Evolutionary conservation across 768 basidiomycete genomes (phyloP), one percentile per base, ranked within the genome.

Genomic region (Hygrophorus russula): DNA sequence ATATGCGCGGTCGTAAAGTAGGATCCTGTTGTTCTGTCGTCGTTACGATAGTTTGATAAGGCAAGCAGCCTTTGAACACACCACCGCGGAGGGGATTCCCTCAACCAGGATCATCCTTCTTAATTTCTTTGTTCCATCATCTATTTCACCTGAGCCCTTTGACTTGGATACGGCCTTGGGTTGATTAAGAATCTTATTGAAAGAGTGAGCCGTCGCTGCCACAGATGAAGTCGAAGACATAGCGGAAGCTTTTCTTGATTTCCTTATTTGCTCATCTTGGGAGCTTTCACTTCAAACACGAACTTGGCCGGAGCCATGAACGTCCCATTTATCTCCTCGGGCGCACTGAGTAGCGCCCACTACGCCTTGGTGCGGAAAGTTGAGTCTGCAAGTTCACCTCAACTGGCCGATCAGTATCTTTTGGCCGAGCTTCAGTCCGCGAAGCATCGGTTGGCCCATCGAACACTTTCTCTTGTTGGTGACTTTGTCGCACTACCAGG

Each of bases 61-160:
- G 24, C 24, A 24, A 24, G 24, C 7, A 3, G 24, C 24, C 24
- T 7, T 24, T 24, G 24, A 24, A 72, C 82, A 46, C 59, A 89
- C 91, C 33, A 70, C 66, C 35, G 73, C 63, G 11, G 84, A 84
- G 13, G 91, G 91, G 45, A 94, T 87, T 6, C 89, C 89, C 47
- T 93, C 91, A 15, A 90, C 86, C 27, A 96, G 75, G 36, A 96
- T 91, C 65, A 91, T 67, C 30, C 91, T 74, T 33, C 91, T 67
- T 44, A 96, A 65, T 61, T 88, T 87, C 65, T 85, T 90, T n/a
- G 82, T 69, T 15, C 78, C 79, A 59, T 93, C 91, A 31, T 88
- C 82, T 40, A 62, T 49, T 19, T 89, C 76, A 47, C 77, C 78
- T 15, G 75, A 65, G 12, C 75, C 68, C 44, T 79, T 73, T 45